phyloP scores from a whole-genome alignment of 2,329 filamentous ascomycete genomes.

The Harringtonia lauricola region DNA sequence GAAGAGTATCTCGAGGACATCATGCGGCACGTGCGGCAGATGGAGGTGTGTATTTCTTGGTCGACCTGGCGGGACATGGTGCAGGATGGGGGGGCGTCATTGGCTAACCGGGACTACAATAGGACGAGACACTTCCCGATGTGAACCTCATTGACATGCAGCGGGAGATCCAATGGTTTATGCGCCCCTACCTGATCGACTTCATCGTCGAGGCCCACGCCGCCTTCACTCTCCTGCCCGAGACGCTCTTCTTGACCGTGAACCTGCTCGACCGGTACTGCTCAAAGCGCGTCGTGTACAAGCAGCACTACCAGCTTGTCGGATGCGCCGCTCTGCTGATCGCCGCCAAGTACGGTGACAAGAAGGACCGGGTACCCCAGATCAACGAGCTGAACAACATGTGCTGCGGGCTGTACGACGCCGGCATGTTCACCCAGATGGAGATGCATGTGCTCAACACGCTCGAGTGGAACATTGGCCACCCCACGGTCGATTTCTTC shows the following conservation, averaged over 20 bases:
- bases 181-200: slow-evolving; percentile 95
- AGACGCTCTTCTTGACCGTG: slow-evolving; percentile 91
- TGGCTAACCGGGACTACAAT: slow-evolving; percentile 16
- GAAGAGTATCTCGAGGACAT: slow-evolving; percentile 94
- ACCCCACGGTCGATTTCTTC: slow-evolving; percentile 93
- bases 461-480: slow-evolving; percentile 89
- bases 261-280: slow-evolving; percentile 97
- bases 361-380: slow-evolving; percentile 96
- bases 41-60: slow-evolving; percentile 56
- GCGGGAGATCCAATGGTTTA: slow-evolving; percentile 99
- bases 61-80: background rate
- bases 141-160: slow-evolving; percentile 98
- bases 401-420: slow-evolving; percentile 97
- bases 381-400: slow-evolving; percentile 96
- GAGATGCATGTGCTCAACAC: slow-evolving; percentile 99
- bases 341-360: slow-evolving; percentile 96
- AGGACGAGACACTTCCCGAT: slow-evolving; percentile 83
- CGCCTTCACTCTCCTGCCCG: slow-evolving; percentile 84
- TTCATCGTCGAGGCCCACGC: slow-evolving; percentile 96
- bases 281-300: slow-evolving; percentile 95
- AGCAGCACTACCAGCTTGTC: slow-evolving; percentile 96
- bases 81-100: background rate
- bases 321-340: slow-evolving; percentile 93
- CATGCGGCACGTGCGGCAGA: slow-evolving; percentile 84
- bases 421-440: slow-evolving; percentile 99